Conservation (phyloP, 208 protist genomes). For the Trypanosomatidae sp. region DNA sequence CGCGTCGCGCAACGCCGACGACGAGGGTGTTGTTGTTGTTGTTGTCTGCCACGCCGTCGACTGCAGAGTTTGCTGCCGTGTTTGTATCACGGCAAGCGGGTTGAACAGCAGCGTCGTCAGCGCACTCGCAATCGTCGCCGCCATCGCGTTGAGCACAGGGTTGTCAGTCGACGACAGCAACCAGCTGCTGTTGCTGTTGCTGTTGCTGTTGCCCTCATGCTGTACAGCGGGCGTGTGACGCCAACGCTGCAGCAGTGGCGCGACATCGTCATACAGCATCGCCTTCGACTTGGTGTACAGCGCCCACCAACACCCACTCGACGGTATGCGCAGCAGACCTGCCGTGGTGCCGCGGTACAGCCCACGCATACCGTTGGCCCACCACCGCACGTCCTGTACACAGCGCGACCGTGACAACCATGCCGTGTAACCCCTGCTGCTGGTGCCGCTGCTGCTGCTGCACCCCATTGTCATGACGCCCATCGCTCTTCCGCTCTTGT, state of each 20-base stretch:
- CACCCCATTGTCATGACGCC: no score
- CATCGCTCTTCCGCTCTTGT: no score
- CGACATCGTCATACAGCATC: slow-evolving; percentile 33
- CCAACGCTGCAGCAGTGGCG: slow-evolving; percentile 33
- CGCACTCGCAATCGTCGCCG: slow-evolving; percentile 46
- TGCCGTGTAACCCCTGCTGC: no score
- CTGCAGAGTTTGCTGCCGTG: slow-evolving; percentile 54
- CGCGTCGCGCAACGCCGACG: neutral
- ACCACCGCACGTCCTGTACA: neutral
- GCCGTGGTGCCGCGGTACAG: slow-evolving; percentile 60
- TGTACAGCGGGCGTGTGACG: slow-evolving; percentile 9
- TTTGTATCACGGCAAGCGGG: slow-evolving; percentile 70
- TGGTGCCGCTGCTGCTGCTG: no score
- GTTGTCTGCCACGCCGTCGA: slow-evolving; percentile 4
- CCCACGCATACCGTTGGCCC: slow-evolving; percentile 17
- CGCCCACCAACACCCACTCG: slow-evolving; percentile 74
- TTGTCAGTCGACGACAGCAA: slow-evolving; percentile 75
- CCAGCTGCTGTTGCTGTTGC: slow-evolving; percentile 10
- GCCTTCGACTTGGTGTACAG: slow-evolving; percentile 68
- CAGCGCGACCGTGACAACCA: neutral
- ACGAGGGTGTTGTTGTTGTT: neutral
- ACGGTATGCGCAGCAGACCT: slow-evolving; percentile 50
- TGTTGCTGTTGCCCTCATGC: neutral
- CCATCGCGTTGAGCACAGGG: slow-evolving; percentile 48
- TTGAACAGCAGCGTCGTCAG: slow-evolving; percentile 65